phyloP scores from a whole-genome alignment of 305 asterid species.

The Ajuga reptans region DNA sequence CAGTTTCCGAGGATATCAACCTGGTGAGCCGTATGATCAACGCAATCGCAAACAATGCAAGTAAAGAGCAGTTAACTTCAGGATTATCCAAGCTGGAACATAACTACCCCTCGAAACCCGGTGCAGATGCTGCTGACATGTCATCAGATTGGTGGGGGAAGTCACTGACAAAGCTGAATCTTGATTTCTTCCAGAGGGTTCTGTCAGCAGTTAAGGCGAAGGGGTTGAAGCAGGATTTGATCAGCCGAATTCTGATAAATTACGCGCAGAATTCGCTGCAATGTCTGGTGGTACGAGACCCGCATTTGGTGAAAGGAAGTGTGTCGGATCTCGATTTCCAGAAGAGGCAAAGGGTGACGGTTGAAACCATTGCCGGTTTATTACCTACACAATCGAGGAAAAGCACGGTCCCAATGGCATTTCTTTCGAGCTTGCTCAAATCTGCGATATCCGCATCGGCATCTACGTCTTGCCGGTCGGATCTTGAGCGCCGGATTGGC shows the following conservation, averaged over 20 bases:
- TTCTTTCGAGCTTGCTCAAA: constrained; percentile 70
- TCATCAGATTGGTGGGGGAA: constrained; percentile 85
- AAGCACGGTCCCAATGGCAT: constrained; percentile 75
- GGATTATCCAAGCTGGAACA: constrained; percentile 78
- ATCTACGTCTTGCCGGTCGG: constrained; percentile 63
- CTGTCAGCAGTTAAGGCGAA: constrained; percentile 59
- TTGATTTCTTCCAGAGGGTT: constrained; percentile 71
- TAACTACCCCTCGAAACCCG: constrained; percentile 40
- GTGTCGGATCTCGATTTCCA: constrained; percentile 39
- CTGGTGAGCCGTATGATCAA: constrained; percentile 51
- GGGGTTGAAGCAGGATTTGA: constrained; percentile 78
- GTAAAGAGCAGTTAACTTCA: constrained; percentile 78
- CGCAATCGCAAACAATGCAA: constrained; percentile 68
- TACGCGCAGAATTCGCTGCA: constrained; percentile 81
- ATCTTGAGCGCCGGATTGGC: constrained; percentile 82
- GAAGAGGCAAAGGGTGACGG: constrained; percentile 61
- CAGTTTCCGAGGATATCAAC: constrained; percentile 52
- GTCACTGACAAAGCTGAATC: constrained; percentile 45
- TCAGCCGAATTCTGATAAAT: constrained; percentile 60
- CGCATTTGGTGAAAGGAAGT: constrained; percentile 43
- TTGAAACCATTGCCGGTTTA: constrained; percentile 53
- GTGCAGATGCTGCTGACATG: constrained; percentile 40
- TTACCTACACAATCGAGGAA: constrained; percentile 76
- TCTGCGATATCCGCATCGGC: constrained; percentile 58
- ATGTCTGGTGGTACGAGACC: constrained; percentile 47